Percentiles rank a stretch among this genome's conserved stretches.
Evolutionary conservation across 2,329 filamentous ascomycete species (phyloP).

Genomic region (Stemphylium lycopersici): DNA sequence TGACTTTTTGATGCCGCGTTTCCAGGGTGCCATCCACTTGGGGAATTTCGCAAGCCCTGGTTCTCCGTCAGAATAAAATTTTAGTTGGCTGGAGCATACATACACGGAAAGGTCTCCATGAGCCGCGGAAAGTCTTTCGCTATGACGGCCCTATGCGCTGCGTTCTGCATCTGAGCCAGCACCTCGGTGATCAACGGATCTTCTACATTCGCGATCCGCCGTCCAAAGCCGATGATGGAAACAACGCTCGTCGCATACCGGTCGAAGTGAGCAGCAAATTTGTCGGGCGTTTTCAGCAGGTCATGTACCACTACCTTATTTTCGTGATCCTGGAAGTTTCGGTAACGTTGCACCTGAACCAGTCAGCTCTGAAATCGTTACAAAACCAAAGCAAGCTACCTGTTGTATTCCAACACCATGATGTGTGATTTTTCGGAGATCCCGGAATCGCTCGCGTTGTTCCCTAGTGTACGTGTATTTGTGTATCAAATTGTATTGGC

Average conservation of each 20-base stretch:
- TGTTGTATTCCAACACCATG: constrained; percentile 54
- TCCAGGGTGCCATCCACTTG: constrained; percentile 52
- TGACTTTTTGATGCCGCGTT: constrained; percentile 35
- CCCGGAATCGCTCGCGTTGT: constrained; percentile 38
- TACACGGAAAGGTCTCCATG: constrained; percentile 59
- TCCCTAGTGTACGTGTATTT: constrained; percentile 39
- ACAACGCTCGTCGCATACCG: constrained; percentile 61
- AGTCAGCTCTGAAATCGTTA: background rate
- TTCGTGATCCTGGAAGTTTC: constrained; percentile 65
- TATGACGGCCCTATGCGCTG: constrained; percentile 57
- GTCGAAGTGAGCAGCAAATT: constrained; percentile 62
- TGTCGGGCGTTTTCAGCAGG: constrained; percentile 52
- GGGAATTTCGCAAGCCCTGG: constrained; percentile 58
- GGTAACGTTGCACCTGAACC: constrained; percentile 48
- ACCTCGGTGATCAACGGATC: constrained; percentile 66
- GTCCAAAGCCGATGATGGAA: constrained; percentile 63
- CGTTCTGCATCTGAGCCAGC: constrained; percentile 62
- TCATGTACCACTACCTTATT: constrained; percentile 60
- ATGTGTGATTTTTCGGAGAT: constrained; percentile 41
- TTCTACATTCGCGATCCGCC: constrained; percentile 56
- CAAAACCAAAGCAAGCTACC: constrained; percentile 36
- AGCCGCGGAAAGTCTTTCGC: constrained; percentile 64
- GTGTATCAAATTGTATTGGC: constrained; percentile 44
- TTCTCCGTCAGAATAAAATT: background rate
- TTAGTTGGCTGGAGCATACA: background rate